phyloP scores from a whole-genome alignment of 371 early-diverging fungal genomes.

The Lichtheimia ramosa region DNA sequence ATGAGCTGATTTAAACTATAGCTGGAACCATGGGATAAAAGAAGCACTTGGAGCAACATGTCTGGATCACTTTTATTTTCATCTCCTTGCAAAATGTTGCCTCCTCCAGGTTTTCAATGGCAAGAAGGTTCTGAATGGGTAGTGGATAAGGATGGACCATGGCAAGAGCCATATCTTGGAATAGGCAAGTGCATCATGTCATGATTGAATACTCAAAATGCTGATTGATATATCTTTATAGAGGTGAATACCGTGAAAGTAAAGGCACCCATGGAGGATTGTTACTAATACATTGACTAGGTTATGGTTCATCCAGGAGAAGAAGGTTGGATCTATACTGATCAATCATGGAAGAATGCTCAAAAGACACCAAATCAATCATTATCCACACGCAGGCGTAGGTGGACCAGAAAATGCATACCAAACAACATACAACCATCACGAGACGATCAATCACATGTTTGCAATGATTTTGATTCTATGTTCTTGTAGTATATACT shows the following conservation, averaged over 20 bases:
- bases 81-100: constrained; percentile 17
- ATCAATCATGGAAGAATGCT: constrained; percentile 21
- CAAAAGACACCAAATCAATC: neutral
- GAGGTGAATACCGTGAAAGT: neutral
- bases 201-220: neutral
- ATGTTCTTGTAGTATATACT: no score
- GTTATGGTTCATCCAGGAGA: constrained; percentile 18
- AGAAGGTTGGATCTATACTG: constrained; percentile 30
- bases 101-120: constrained; percentile 42
- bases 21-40: constrained; percentile 7
- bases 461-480: no score
- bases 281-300: neutral
- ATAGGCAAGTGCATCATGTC: constrained; percentile 18
- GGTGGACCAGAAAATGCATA: constrained; percentile 15
- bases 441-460: no score
- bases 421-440: no score
- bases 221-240: neutral
- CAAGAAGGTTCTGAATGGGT: constrained; percentile 30
- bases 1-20: neutral
- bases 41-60: constrained; percentile 28
- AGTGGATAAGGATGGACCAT: constrained; percentile 36
- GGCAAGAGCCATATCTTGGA: constrained; percentile 34
- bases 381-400: constrained; percentile 14
- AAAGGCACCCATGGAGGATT: neutral
- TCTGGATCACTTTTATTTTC: constrained; percentile 18